phyloP scores from a whole-genome alignment of 768 basidiomycete genomes.

The Candolleomyces aberdarensis region DNA sequence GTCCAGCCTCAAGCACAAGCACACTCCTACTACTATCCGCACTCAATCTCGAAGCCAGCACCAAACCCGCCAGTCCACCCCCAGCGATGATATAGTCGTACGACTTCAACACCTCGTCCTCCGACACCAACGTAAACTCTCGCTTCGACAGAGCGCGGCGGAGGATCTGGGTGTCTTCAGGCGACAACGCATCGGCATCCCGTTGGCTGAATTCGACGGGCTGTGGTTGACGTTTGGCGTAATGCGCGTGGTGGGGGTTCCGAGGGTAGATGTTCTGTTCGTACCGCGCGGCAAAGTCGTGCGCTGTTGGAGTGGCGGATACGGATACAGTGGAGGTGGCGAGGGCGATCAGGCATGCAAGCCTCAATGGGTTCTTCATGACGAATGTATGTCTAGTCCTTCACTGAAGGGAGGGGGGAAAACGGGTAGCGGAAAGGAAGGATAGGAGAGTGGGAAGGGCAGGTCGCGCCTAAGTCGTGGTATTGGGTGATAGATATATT shows the following conservation, averaged over 20 bases:
- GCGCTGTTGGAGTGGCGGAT: too few relatives aligned
- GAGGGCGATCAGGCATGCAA: too few relatives aligned
- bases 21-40: constrained; percentile 31
- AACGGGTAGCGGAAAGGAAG: too few relatives aligned
- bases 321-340: too few relatives aligned
- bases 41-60: constrained; percentile 31
- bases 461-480: too few relatives aligned
- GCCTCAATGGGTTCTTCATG: too few relatives aligned
- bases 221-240: not conserved
- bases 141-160: not conserved
- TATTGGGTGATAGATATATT: too few relatives aligned
- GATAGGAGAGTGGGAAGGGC: too few relatives aligned
- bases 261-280: too few relatives aligned
- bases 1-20: constrained; percentile 38
- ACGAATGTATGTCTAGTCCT: too few relatives aligned
- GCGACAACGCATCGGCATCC: not conserved
- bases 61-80: constrained; percentile 30
- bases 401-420: too few relatives aligned
- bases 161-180: not conserved
- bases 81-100: constrained; percentile 53
- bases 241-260: not conserved
- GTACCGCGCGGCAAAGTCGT: too few relatives aligned
- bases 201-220: not conserved
- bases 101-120: constrained; percentile 13
- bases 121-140: constrained; percentile 10